A percentile compares a stretch with the other conserved stretches of the same genome.
Conservation (phyloP, 371 early-diverging fungal species). For the Mycotypha africana region DNA sequence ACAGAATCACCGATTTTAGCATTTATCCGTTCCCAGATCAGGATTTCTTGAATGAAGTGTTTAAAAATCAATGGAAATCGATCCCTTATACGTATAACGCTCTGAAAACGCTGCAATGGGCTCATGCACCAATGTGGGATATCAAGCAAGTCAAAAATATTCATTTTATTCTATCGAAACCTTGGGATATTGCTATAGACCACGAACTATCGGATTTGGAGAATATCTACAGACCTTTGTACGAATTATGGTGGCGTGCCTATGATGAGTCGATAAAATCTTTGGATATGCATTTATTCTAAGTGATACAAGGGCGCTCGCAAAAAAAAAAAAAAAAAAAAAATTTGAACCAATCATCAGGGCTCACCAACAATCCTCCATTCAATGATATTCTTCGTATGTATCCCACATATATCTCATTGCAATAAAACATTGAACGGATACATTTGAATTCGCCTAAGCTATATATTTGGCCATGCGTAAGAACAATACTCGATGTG, state of each 20-base stretch:
- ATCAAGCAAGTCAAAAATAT: conserved; percentile 23
- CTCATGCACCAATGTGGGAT: conserved; percentile 44
- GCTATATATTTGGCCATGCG: no score
- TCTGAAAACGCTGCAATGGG: conserved; percentile 40
- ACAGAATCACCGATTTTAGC: conserved; percentile 18
- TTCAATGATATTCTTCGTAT: no score
- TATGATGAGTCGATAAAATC: no score
- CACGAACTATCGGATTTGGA: conserved; percentile 11
- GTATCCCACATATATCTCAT: no score
- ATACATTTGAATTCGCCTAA: no score
- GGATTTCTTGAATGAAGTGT: conserved; percentile 51
- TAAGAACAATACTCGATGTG: no score
- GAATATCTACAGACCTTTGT: conserved; percentile 16
- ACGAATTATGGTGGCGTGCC: conserved; percentile 29
- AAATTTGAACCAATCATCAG: no score
- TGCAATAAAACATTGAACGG: no score
- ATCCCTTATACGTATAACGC: conserved; percentile 50
- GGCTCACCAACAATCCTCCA: no score
- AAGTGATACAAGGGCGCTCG: no score
- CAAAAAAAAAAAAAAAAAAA: no score
- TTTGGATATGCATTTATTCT: no score
- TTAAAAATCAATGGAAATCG: conserved; percentile 24
- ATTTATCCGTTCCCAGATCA: conserved; percentile 49
- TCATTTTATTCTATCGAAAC: conserved; percentile 29
- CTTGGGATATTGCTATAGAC: conserved; percentile 22